These are phyloP conservation scores for Massariosphaeria phaeospora DNA, from an alignment of 495 filamentous ascomycete species.

Conservation along the genomic window DNA sequence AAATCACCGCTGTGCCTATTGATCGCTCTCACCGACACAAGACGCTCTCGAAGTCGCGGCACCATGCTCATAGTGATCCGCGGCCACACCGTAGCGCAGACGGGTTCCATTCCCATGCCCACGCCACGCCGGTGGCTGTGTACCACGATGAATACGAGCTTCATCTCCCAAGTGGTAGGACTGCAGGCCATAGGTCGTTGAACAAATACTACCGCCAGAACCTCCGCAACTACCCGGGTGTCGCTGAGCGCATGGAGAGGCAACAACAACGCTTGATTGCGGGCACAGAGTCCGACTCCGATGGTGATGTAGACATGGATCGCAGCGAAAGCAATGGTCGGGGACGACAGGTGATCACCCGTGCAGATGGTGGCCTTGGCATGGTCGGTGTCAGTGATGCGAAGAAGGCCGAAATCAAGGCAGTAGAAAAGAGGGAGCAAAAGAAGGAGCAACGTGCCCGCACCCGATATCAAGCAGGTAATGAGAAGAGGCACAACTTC, in stretches of 20 bases:
- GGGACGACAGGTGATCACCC: conserved; percentile 57
- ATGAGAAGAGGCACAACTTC: conserved; percentile 60
- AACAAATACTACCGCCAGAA: conserved; percentile 89
- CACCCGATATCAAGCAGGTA: conserved; percentile 55
- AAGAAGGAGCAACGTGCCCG: conserved; percentile 57
- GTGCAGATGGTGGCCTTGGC: conserved; percentile 67
- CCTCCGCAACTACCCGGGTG: conserved; percentile 70
- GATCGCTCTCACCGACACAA: conserved; percentile 58
- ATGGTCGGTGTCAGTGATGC: conserved; percentile 69
- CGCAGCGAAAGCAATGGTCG: conserved; percentile 34
- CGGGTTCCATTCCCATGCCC: conserved; percentile 69
- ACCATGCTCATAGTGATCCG: conserved; percentile 58
- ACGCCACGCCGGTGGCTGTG: conserved; percentile 56
- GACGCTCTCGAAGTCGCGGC: conserved; percentile 56
- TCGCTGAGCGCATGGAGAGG: conserved; percentile 54
- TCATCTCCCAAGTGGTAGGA: conserved; percentile 83
- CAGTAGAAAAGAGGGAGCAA: conserved; percentile 61
- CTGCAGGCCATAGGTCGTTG: conserved; percentile 85
- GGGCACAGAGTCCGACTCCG: conserved; percentile 35
- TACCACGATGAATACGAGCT: conserved; percentile 90
- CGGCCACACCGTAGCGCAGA: conserved; percentile 63
- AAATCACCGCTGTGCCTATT: conserved; percentile 66
- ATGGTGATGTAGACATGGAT: conserved; percentile 48
- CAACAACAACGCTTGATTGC: conserved; percentile 38
- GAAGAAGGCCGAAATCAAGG: conserved; percentile 61